Evolutionary conservation across 371 early-diverging fungal species (phyloP).

Genomic region (Dichotomocladium elegans): DNA sequence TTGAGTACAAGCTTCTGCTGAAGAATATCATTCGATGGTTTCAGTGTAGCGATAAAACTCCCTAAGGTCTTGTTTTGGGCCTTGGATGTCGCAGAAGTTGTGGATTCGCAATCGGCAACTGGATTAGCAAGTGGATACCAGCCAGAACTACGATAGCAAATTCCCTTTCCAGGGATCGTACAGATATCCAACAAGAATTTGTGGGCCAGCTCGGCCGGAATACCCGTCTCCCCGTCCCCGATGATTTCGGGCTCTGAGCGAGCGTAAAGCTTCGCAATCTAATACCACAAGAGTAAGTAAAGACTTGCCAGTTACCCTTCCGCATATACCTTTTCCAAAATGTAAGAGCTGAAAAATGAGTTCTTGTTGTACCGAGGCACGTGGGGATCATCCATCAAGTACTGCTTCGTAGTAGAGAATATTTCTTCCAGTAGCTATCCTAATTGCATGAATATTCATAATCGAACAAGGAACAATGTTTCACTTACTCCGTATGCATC

Average conservation of each 20-base stretch:
- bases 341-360: slow-evolving; percentile 63
- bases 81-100: slow-evolving; percentile 5
- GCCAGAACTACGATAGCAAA: slow-evolving; percentile 71
- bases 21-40: slow-evolving; percentile 62
- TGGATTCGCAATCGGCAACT: too few species aligned
- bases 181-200: slow-evolving; percentile 72
- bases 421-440: slow-evolving; percentile 58
- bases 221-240: slow-evolving; percentile 25
- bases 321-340: slow-evolving; percentile 55
- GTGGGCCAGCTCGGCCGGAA: slow-evolving; percentile 64
- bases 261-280: slow-evolving; percentile 56
- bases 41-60: slow-evolving; percentile 55
- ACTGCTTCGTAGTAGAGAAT: slow-evolving; percentile 50
- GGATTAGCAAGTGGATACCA: slow-evolving; percentile 64
- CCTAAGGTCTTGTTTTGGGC: slow-evolving; percentile 60
- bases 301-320: not conserved
- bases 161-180: slow-evolving; percentile 68
- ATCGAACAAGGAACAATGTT: too few species aligned
- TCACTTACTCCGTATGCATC: slow-evolving; percentile 66
- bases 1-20: slow-evolving; percentile 68
- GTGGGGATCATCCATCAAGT: slow-evolving; percentile 61
- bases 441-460: too few species aligned
- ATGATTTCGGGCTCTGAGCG: slow-evolving; percentile 45
- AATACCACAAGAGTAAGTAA: not conserved
- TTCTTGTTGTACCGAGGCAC: slow-evolving; percentile 56